Evolutionary conservation across 345 rosid species (phyloP), one percentile per base, ranked within the genome.

Genomic region (Salix purpurea): DNA sequence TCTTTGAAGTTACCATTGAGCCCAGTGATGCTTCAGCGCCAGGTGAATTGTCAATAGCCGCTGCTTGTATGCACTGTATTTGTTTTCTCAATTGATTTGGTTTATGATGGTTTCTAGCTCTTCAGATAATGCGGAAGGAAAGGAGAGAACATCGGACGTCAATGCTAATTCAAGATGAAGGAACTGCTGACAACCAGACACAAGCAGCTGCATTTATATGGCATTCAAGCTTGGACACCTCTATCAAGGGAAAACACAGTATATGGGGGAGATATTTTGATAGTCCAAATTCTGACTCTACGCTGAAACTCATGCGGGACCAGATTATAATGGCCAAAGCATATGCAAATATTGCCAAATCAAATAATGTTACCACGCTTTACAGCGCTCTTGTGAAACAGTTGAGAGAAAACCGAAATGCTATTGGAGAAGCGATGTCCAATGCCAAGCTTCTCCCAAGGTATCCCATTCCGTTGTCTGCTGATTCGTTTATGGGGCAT

Each of bases 251-350:
- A 74, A 96, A 91, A 80, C 92, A 94, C 83, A 92, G 94, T 71
- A 89, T 92, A 77, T 94, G 97, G 99, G 92, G 98, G 87, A 91
- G 90, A 89, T 98, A 96, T 81, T 91, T 71, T 73, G 97, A 93
- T 73, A 91, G 80, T 82, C 94, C 90, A 71, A 90, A 90, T 84
- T 91, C 97, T 66, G 99, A 90, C 83, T 84, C 97, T 71, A 87
- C 86, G 30, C 85, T 94, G 87, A 94, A 89, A 80, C 95, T 96
- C 75, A 94, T 94, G 93, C 88, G 94, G 44, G 98, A 96, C 88
- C 99, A 96, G 89, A 88, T 94, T 79, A 92, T 93, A 74, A 90
- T 94, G 98, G 97, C 95, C 28, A 93, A 92, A 85, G 97, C 94
- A 62, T 94, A 96, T 88, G 94, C 98, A 76, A 87, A 91, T 73